phyloP scores from a whole-genome alignment of 106 monocot species.

The Platanthera guangdongensis region DNA sequence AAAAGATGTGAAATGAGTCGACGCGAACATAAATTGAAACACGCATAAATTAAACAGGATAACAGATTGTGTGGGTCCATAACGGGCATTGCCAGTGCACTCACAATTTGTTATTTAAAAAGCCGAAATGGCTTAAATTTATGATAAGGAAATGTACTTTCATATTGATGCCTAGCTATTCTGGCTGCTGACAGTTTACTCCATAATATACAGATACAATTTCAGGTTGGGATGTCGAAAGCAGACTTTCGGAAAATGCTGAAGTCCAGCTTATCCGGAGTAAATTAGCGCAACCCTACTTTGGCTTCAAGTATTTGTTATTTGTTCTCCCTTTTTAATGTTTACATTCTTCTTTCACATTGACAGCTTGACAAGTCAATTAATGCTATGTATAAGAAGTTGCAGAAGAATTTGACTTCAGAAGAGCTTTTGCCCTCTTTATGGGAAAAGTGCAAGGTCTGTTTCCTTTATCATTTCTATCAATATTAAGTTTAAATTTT shows the following conservation, averaged over 20 bases:
- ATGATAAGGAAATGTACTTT: too few relatives aligned
- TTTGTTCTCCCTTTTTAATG: constrained; percentile 1
- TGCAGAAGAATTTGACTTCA: constrained; percentile 82
- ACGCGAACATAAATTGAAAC: too few relatives aligned
- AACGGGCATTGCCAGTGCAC: too few relatives aligned
- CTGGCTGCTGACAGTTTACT: not conserved
- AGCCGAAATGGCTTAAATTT: too few relatives aligned
- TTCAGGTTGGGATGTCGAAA: constrained; percentile 79
- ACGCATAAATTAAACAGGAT: too few relatives aligned
- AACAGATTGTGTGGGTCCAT: too few relatives aligned
- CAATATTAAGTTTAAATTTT: not conserved
- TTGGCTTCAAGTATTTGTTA: not conserved
- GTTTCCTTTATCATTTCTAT: not conserved
- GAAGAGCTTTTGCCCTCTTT: constrained; percentile 85
- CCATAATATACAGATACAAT: constrained; percentile 61
- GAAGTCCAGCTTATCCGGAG: constrained; percentile 69
- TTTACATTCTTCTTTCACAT: not conserved
- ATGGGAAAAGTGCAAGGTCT: constrained; percentile 98
- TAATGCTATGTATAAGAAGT: constrained; percentile 66
- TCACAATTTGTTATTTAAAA: too few relatives aligned
- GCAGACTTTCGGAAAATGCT: constrained; percentile 74
- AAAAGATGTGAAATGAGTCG: too few relatives aligned
- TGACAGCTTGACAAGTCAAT: constrained; percentile 81
- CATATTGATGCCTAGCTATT: not conserved
- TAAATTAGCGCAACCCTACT: constrained; percentile 20